phyloP scores from a whole-genome alignment of 2,329 filamentous ascomycete species.

The Aspergillus neoniger region DNA sequence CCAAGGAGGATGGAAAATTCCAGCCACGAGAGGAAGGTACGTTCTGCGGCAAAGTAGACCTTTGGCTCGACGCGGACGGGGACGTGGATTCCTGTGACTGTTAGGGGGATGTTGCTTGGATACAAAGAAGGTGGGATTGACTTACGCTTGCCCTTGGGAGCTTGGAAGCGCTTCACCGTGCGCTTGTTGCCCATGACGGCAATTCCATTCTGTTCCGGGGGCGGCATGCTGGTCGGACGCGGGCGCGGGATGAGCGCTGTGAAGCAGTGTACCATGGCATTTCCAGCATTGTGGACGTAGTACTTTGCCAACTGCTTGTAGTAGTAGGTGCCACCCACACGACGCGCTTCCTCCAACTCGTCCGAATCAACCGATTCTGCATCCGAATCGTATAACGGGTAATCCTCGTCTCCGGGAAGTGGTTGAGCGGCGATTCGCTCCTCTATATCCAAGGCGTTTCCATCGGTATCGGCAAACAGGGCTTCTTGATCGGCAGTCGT shows the following conservation, averaged over 20 bases:
- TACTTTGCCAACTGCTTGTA: conserved; percentile 60
- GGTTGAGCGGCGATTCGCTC: conserved; percentile 72
- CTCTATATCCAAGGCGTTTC: conserved; percentile 69
- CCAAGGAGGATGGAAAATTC: conserved; percentile 96
- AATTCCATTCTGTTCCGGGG: conserved; percentile 40
- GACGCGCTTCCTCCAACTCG: conserved; percentile 73
- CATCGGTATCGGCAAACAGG: conserved; percentile 50
- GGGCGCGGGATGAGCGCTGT: conserved; percentile 56
- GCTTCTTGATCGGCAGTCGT: conserved; percentile 54
- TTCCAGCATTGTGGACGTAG: conserved; percentile 53
- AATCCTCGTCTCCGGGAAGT: conserved; percentile 66
- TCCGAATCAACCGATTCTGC: conserved; percentile 77
- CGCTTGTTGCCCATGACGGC: conserved; percentile 45
- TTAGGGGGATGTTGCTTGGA: conserved; percentile 5
- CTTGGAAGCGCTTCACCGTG: conserved; percentile 59
- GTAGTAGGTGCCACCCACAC: conserved; percentile 76
- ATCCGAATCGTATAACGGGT: conserved; percentile 87
- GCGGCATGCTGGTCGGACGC: conserved; percentile 40
- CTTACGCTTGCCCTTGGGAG: conserved; percentile 57
- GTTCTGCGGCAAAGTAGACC: conserved; percentile 93
- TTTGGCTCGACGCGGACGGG: conserved; percentile 95
- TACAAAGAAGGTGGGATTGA: background rate
- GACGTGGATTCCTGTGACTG: conserved; percentile 77
- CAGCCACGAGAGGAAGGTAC: conserved; percentile 95
- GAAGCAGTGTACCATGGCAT: conserved; percentile 48